Evolutionary conservation across 1,284 basidiomycete genomes (phyloP).

Genomic region (Sporisorium scitamineum): DNA sequence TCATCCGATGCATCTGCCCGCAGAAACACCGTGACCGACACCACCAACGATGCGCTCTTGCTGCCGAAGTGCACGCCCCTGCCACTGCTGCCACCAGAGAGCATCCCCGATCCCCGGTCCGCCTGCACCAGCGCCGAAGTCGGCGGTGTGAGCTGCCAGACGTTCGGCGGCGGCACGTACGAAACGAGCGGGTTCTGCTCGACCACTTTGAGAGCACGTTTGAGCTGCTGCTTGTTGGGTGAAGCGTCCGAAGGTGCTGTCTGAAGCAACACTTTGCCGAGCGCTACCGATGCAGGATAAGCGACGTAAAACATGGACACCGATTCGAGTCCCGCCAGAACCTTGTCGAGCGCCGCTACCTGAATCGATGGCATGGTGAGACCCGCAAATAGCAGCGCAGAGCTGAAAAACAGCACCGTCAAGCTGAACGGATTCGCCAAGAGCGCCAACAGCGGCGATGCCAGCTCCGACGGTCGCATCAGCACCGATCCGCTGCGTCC

Average conservation of each 20-base stretch:
- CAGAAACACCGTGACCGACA: slow-evolving; percentile 56
- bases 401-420: slow-evolving; percentile 65
- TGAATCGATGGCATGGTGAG: slow-evolving; percentile 62
- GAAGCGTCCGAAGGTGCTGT: slow-evolving; percentile 50
- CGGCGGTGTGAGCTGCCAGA: slow-evolving; percentile 67
- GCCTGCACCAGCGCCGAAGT: slow-evolving; percentile 48
- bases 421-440: slow-evolving; percentile 66
- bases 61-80: slow-evolving; percentile 48
- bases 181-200: slow-evolving; percentile 62
- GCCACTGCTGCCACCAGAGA: slow-evolving; percentile 18
- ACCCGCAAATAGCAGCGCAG: slow-evolving; percentile 52
- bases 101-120: slow-evolving; percentile 43
- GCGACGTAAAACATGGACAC: slow-evolving; percentile 66
- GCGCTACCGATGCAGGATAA: slow-evolving; percentile 58
- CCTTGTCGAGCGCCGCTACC: slow-evolving; percentile 66
- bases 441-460: slow-evolving; percentile 52
- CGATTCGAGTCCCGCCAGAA: slow-evolving; percentile 64
- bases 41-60: slow-evolving; percentile 61
- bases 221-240: slow-evolving; percentile 46
- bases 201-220: slow-evolving; percentile 52
- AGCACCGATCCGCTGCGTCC: slow-evolving; percentile 53
- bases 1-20: slow-evolving; percentile 47
- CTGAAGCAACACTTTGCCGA: slow-evolving; percentile 65
- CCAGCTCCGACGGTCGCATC: slow-evolving; percentile 52
- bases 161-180: slow-evolving; percentile 53